Conservation (phyloP, 257 asterid genomes). For the Petunia axillaris region DNA sequence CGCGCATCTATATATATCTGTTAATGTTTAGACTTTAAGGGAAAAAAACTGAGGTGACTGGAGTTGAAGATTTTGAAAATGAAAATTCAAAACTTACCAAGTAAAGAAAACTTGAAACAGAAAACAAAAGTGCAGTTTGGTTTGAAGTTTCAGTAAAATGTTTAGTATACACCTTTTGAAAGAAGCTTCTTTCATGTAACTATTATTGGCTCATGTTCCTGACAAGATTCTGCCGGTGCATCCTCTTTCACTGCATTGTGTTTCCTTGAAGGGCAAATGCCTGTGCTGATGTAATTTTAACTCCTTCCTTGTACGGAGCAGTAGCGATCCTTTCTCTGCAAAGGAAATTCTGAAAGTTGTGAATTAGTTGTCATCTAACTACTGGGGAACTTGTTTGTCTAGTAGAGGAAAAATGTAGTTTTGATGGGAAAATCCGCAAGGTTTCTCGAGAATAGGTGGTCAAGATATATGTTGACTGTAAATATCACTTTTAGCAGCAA, state of each 20-base stretch:
- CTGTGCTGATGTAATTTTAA: slow-evolving; percentile 11
- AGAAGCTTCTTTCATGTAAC: not conserved
- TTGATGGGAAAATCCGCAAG: not conserved
- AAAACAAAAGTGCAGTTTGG: not conserved
- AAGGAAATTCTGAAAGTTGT: not conserved
- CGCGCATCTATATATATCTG: not conserved
- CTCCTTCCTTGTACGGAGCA: not conserved
- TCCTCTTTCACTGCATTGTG: not conserved
- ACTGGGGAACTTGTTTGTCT: not conserved
- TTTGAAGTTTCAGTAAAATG: not conserved
- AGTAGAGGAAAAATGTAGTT: not conserved
- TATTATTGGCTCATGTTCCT: not conserved
- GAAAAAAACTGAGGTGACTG: not conserved
- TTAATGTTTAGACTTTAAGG: not conserved
- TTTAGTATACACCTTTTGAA: not conserved
- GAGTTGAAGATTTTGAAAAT: slow-evolving; percentile 10
- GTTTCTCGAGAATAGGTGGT: not conserved
- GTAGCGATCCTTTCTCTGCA: not conserved
- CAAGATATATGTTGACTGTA: not conserved
- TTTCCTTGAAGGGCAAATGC: not conserved
- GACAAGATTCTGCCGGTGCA: not conserved
- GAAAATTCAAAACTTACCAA: not conserved
- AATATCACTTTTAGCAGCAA: not conserved
- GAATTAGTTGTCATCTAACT: not conserved
- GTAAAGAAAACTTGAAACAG: slow-evolving; percentile 12